phyloP scores from a whole-genome alignment of 2,329 filamentous ascomycete genomes.

The Talaromyces atroroseus region DNA sequence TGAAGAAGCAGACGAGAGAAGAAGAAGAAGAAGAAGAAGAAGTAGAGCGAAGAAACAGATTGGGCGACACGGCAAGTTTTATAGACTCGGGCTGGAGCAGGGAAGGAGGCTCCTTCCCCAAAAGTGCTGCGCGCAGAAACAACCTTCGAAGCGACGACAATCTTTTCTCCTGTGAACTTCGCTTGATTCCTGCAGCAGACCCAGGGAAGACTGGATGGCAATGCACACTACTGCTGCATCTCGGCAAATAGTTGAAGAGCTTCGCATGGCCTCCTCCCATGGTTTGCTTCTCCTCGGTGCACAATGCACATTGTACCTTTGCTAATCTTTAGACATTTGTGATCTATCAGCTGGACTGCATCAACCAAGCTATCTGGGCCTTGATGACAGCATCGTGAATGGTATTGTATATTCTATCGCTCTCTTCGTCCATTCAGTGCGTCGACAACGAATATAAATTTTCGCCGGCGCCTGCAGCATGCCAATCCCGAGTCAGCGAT shows the following conservation, averaged over 20 bases:
- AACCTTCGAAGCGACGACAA: neutral
- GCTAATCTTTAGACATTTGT: neutral
- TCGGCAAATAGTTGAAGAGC: neutral
- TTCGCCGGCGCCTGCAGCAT: neutral
- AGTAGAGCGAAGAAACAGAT: neutral
- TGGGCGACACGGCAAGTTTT: neutral
- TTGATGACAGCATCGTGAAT: neutral
- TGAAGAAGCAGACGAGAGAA: neutral
- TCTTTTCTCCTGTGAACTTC: neutral
- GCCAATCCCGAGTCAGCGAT: neutral
- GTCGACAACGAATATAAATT: neutral
- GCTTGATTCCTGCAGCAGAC: neutral
- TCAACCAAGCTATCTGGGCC: neutral
- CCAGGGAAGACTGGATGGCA: neutral
- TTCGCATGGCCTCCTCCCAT: neutral
- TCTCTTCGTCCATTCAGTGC: neutral
- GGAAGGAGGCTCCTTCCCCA: slow-evolving; percentile 4
- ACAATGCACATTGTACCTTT: neutral
- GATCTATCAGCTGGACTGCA: neutral
- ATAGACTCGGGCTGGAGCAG: neutral
- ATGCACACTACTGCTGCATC: neutral
- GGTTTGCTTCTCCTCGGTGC: neutral
- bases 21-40: neutral
- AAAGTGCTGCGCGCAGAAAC: neutral
- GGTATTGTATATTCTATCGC: neutral